Conservation (phyloP, 2,329 filamentous ascomycete species). For the Samsoniella hepiali region DNA sequence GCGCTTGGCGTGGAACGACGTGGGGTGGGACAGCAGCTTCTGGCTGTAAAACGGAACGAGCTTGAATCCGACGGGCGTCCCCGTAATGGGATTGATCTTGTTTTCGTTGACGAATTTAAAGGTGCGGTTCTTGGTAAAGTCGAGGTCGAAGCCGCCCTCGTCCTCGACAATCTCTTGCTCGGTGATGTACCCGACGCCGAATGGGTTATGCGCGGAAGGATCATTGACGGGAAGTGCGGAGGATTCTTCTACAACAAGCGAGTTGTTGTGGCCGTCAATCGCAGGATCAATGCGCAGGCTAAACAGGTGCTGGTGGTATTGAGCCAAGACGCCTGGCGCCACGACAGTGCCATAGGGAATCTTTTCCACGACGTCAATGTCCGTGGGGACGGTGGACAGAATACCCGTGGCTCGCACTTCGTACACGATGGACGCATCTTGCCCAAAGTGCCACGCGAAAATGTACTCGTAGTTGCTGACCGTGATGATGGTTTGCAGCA, state of each 20-base stretch:
- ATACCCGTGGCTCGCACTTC: constrained; percentile 44
- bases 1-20: constrained; percentile 38
- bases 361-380: constrained; percentile 48
- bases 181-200: constrained; percentile 46
- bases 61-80: constrained; percentile 45
- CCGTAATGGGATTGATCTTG: constrained; percentile 40
- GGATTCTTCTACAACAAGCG: constrained; percentile 41
- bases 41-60: constrained; percentile 46
- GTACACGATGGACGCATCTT: constrained; percentile 43
- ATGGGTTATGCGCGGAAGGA: constrained; percentile 47
- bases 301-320: constrained; percentile 68
- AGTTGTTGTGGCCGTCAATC: constrained; percentile 57
- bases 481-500: constrained; percentile 61
- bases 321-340: constrained; percentile 57
- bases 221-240: constrained; percentile 40
- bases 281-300: constrained; percentile 63
- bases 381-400: constrained; percentile 42
- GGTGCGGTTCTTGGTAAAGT: constrained; percentile 44
- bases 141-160: constrained; percentile 48
- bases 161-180: constrained; percentile 40
- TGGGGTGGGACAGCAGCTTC: constrained; percentile 38
- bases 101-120: constrained; percentile 49
- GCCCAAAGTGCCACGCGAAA: constrained; percentile 46
- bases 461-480: constrained; percentile 61
- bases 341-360: constrained; percentile 59